These are phyloP conservation scores for Pythium insidiosum DNA, from an alignment of 352 stramenopile genomes.

Conservation along the genomic window DNA sequence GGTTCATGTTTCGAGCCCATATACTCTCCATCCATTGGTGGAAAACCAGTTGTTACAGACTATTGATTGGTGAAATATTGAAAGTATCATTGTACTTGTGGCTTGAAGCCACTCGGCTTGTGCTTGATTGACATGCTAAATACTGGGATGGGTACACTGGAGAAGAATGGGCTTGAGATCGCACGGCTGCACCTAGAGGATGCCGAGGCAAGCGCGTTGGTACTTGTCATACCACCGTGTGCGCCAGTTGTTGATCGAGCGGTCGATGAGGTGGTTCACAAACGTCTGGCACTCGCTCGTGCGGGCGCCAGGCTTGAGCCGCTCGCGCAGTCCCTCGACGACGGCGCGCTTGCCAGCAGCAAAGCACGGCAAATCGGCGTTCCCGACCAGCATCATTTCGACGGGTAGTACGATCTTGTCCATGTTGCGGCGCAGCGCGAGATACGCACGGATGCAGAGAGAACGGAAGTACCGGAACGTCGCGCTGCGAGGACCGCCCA, in stretches of 20 bases:
- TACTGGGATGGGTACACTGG: too few species aligned
- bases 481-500: constrained; percentile 89
- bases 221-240: constrained; percentile 90
- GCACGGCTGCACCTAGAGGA: too few species aligned
- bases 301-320: constrained; percentile 70
- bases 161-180: too few species aligned
- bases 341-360: constrained; percentile 73
- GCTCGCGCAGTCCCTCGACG: constrained; percentile 64
- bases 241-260: constrained; percentile 85
- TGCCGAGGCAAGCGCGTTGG: constrained; percentile 82
- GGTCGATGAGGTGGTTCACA: constrained; percentile 82
- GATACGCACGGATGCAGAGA: constrained; percentile 94
- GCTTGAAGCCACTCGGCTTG: background rate
- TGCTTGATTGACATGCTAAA: background rate
- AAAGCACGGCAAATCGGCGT: constrained; percentile 79
- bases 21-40: too few species aligned
- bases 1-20: too few species aligned
- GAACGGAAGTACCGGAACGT: constrained; percentile 94
- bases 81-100: background rate
- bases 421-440: constrained; percentile 90
- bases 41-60: too few species aligned
- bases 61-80: background rate
- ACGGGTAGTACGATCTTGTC: constrained; percentile 94
- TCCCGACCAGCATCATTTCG: constrained; percentile 94
- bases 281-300: constrained; percentile 78